These are phyloP conservation scores for Fusarium sp. DNA, from an alignment of 2,329 filamentous ascomycete species.

Conservation along the genomic window DNA sequence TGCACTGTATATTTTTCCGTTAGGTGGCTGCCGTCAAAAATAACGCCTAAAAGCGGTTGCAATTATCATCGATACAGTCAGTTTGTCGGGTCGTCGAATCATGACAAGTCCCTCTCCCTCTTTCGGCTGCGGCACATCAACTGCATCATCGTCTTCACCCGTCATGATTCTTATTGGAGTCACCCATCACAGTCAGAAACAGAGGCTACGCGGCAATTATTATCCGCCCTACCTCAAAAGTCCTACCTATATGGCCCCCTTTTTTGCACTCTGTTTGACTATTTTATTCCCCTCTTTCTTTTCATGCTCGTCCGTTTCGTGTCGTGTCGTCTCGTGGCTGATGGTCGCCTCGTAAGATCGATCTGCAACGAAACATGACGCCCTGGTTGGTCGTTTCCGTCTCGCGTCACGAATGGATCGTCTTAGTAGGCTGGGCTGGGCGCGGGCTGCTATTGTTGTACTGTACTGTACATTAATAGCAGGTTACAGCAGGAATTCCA, in stretches of 20 bases:
- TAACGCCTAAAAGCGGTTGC: constrained; percentile 23
- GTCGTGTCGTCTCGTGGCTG: constrained; percentile 23
- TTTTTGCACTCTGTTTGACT: constrained; percentile 20
- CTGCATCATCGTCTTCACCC: constrained; percentile 21
- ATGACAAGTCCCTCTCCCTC: constrained; percentile 6
- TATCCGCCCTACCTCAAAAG: neutral
- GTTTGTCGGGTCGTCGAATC: neutral
- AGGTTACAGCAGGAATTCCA: constrained; percentile 8
- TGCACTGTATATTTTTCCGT: neutral
- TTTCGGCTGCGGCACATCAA: constrained; percentile 13
- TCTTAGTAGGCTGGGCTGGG: neutral
- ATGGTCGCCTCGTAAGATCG: constrained; percentile 41
- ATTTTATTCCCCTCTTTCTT: constrained; percentile 21
- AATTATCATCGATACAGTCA: constrained; percentile 23
- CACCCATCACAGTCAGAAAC: constrained; percentile 26
- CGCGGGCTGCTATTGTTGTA: neutral
- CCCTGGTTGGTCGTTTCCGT: constrained; percentile 18
- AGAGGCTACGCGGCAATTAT: neutral
- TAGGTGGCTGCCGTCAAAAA: constrained; percentile 13
- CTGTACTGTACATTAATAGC: neutral
- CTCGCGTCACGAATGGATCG: constrained; percentile 24
- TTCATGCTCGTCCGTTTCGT: constrained; percentile 9
- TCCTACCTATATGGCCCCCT: constrained; percentile 6
- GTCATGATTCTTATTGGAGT: constrained; percentile 19
- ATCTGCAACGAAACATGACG: constrained; percentile 36